These are phyloP conservation scores for Chrysopogon serrulatus DNA, from an alignment of 176 grass and related monocot genomes.

Conservation along the genomic window DNA sequence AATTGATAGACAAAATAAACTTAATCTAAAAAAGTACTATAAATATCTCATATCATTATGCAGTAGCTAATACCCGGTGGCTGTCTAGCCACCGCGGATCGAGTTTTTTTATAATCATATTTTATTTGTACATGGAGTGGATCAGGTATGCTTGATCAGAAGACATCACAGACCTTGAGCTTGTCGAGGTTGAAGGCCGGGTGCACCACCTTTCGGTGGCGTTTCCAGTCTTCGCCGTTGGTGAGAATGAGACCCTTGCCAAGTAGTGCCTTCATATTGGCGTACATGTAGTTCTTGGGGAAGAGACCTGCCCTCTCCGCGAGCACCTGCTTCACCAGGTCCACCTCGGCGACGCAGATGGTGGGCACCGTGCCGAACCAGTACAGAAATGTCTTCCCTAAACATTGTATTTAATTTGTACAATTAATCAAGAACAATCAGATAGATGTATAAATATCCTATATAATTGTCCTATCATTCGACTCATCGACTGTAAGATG, in stretches of 20 bases:
- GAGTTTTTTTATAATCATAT: no score
- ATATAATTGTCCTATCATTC: background rate
- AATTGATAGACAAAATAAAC: background rate
- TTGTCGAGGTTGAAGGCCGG: slow-evolving; percentile 27
- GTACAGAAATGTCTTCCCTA: slow-evolving; percentile 15
- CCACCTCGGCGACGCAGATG: background rate
- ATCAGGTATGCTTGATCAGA: no score
- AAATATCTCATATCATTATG: background rate
- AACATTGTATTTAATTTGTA: no score
- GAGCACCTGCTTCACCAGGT: slow-evolving; percentile 21
- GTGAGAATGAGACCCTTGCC: slow-evolving; percentile 13
- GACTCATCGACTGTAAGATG: no score
- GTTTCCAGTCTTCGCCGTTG: slow-evolving; percentile 25
- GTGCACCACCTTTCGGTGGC: slow-evolving; percentile 31
- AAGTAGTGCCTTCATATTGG: background rate
- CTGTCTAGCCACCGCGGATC: no score
- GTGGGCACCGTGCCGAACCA: slow-evolving; percentile 4
- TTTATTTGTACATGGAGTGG: no score
- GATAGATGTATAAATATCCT: no score
- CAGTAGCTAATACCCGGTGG: background rate
- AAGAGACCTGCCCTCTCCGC: background rate
- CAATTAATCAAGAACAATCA: no score
- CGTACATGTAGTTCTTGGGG: slow-evolving; percentile 4
- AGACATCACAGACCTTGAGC: background rate
- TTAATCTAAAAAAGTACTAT: background rate